Evolutionary conservation across 2,329 filamentous ascomycete species (phyloP).

Genomic region (Penicillium italicum): DNA sequence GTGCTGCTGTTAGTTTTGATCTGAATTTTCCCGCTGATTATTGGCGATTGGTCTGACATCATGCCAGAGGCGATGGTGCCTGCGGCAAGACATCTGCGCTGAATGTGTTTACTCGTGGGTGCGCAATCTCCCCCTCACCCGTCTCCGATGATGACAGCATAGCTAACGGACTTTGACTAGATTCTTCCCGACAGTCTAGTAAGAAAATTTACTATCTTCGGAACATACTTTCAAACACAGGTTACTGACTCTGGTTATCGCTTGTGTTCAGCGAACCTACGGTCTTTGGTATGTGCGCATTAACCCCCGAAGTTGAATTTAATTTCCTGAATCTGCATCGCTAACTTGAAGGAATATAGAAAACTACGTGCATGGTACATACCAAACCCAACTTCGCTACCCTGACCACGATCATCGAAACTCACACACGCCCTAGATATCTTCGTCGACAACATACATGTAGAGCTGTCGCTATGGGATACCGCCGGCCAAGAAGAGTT

Average conservation of each 20-base stretch:
- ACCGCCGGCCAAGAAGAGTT: conserved; percentile 99
- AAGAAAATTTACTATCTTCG: conserved; percentile 32
- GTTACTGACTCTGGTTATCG: conserved; percentile 22
- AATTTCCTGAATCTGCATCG: not conserved
- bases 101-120: conserved; percentile 98
- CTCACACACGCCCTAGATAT: conserved; percentile 63
- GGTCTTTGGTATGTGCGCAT: conserved; percentile 63
- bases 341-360: conserved; percentile 49
- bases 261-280: conserved; percentile 68
- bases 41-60: conserved; percentile 18
- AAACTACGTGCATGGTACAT: conserved; percentile 90
- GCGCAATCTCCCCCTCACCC: conserved; percentile 32
- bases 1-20: conserved; percentile 67
- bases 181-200: conserved; percentile 97
- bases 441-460: conserved; percentile 95
- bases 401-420: conserved; percentile 4
- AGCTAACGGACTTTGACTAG: conserved; percentile 45
- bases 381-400: conserved; percentile 24
- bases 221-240: not conserved
- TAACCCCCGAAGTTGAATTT: not conserved
- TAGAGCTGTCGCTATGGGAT: conserved; percentile 97
- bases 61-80: conserved; percentile 79
- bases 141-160: not conserved
- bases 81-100: conserved; percentile 95
- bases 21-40: not conserved